Conservation (phyloP, 108 stramenopile species). For the Skeletonema tropicum region DNA sequence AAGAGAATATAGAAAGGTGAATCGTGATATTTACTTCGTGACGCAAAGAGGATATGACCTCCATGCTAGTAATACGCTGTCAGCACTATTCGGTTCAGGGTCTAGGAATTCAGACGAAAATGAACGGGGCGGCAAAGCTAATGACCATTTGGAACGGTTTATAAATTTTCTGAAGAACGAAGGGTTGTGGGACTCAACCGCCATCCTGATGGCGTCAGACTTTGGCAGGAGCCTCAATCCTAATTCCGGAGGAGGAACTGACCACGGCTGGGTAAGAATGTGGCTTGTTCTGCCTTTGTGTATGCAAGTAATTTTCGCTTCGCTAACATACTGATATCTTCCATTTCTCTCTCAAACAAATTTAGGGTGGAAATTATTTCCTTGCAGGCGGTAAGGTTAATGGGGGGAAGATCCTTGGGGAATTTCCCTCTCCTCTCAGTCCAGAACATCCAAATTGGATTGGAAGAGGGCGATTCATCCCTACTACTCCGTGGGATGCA, state of each 20-base stretch:
- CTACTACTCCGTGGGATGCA: constrained; percentile 56
- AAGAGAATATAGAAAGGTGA: constrained; percentile 16
- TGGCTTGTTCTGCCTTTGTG: too few species aligned
- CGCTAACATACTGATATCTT: too few species aligned
- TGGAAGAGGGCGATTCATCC: constrained; percentile 54
- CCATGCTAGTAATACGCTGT: constrained; percentile 14
- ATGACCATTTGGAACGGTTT: constrained; percentile 34
- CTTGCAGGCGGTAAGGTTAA: constrained; percentile 30
- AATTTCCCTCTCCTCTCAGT: constrained; percentile 32
- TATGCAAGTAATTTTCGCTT: too few species aligned
- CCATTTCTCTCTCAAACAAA: too few species aligned
- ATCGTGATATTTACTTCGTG: constrained; percentile 36
- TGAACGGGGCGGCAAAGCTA: background rate
- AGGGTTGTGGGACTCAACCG: constrained; percentile 47
- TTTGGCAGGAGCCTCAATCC: constrained; percentile 52
- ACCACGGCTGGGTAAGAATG: constrained; percentile 20
- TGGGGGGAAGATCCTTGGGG: constrained; percentile 33
- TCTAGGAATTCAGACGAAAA: too few species aligned
- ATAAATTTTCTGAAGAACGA: constrained; percentile 33
- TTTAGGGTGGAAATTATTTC: constrained; percentile 30
- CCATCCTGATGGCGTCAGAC: constrained; percentile 37
- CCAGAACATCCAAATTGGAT: constrained; percentile 17
- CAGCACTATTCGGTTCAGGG: background rate
- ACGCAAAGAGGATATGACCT: constrained; percentile 29
- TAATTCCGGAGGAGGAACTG: constrained; percentile 47